A percentile compares a stretch with the other conserved stretches of the same genome.
phyloP scores from a whole-genome alignment of 331 rosid species.

The Cucumis variabilis region DNA sequence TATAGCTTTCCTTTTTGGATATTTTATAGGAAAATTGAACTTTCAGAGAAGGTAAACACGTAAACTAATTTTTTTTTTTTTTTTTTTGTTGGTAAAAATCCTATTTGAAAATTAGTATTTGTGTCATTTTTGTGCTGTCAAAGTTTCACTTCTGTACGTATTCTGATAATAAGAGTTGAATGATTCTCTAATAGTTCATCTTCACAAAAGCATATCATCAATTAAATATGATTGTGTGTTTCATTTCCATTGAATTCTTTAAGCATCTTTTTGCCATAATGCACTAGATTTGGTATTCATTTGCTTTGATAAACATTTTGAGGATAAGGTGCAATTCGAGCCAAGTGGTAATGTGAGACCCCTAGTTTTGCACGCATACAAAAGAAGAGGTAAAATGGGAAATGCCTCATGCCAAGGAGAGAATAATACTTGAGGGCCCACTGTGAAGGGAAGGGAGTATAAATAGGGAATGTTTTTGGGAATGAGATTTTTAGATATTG shows the following conservation, averaged over 20 bases:
- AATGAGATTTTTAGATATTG: too few species aligned
- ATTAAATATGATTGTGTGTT: background rate
- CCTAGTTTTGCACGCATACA: too few species aligned
- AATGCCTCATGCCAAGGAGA: too few species aligned
- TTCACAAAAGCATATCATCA: background rate
- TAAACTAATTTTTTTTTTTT: too few species aligned
- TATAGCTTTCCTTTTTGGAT: slow-evolving; percentile 72
- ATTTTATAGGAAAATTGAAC: slow-evolving; percentile 72
- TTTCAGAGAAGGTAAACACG: slow-evolving; percentile 63
- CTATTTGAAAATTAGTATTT: too few species aligned
- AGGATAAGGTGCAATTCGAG: too few species aligned
- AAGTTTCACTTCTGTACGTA: background rate
- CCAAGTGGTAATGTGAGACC: too few species aligned
- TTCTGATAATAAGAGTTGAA: background rate
- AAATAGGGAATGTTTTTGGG: too few species aligned
- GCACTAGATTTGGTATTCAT: background rate
- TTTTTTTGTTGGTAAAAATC: background rate
- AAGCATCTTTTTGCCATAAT: background rate
- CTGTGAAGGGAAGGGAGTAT: too few species aligned
- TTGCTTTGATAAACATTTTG: too few species aligned
- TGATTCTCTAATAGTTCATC: background rate
- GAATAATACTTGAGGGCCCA: too few species aligned
- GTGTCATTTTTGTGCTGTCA: background rate
- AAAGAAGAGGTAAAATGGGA: too few species aligned
- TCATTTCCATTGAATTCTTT: background rate